Evolutionary conservation across 2,329 filamentous ascomycete species (phyloP).

Genomic region (Metarhizium sp.): DNA sequence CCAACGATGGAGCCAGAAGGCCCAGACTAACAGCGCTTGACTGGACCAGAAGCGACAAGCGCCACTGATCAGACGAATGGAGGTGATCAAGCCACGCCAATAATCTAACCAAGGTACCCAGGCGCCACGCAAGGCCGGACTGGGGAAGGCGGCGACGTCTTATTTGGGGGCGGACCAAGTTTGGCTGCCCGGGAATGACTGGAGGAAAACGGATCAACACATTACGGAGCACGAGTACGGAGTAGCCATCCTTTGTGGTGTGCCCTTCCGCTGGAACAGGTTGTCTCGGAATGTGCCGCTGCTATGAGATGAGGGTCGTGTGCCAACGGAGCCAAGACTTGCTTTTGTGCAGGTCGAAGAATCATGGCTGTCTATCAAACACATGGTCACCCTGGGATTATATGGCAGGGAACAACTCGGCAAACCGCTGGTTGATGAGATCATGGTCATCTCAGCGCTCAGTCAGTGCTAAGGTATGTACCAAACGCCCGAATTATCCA

Average conservation of each 20-base stretch:
- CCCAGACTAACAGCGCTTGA: not conserved
- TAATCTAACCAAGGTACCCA: not conserved
- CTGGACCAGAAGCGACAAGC: slow-evolving; percentile 1
- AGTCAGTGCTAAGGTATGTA: too few species aligned
- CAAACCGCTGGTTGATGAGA: not conserved
- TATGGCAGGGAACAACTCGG: not conserved
- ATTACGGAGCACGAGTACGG: too few species aligned
- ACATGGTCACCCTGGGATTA: not conserved
- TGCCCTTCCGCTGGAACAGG: not conserved
- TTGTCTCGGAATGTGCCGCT: not conserved
- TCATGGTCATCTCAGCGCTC: not conserved
- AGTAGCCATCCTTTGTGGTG: too few species aligned
- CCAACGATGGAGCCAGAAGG: not conserved
- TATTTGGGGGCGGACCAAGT: not conserved
- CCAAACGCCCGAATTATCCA: too few species aligned
- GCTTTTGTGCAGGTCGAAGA: not conserved
- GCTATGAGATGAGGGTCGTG: not conserved
- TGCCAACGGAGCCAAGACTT: not conserved
- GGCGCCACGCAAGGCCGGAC: not conserved
- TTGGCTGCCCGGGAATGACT: too few species aligned
- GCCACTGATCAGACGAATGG: not conserved
- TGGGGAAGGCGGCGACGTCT: too few species aligned
- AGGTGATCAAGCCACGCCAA: not conserved
- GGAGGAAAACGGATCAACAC: too few species aligned
- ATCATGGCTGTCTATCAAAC: not conserved